These are phyloP conservation scores for Apiospora aurea DNA, from an alignment of 2,329 filamentous ascomycete genomes.

Conservation along the genomic window DNA sequence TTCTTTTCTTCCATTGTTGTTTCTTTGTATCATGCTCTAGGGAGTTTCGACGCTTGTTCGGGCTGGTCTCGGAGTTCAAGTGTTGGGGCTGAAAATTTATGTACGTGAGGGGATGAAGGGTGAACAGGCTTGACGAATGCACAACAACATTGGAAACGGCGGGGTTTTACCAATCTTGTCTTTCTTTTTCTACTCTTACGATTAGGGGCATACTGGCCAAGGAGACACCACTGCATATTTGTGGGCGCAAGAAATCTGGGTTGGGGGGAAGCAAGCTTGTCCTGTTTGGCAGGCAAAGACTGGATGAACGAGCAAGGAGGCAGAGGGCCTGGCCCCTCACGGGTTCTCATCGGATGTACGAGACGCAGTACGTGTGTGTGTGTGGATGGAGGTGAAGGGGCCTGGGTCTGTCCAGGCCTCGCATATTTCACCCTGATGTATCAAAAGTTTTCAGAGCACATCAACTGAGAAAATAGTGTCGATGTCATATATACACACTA, in stretches of 20 bases:
- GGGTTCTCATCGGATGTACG: not conserved
- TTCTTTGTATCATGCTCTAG: not conserved
- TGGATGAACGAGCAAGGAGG: not conserved
- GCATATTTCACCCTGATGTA: slow-evolving; percentile 6
- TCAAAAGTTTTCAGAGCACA: slow-evolving; percentile 7
- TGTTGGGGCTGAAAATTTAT: slow-evolving; percentile 12
- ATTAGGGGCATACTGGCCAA: slow-evolving; percentile 3
- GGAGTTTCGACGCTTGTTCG: slow-evolving; percentile 23
- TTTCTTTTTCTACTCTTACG: not conserved
- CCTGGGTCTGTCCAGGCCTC: not conserved
- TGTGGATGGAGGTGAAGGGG: not conserved
- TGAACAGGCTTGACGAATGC: not conserved
- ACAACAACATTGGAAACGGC: not conserved
- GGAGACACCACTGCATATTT: slow-evolving; percentile 15
- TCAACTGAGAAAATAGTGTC: slow-evolving; percentile 5
- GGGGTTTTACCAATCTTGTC: not conserved
- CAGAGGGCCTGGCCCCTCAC: not conserved
- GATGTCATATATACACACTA: not conserved
- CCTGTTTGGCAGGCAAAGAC: slow-evolving; percentile 1
- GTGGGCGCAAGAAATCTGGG: slow-evolving; percentile 8
- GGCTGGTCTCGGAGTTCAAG: slow-evolving; percentile 28
- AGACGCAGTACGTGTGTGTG: not conserved
- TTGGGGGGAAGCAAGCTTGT: not conserved
- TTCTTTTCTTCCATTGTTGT: slow-evolving; percentile 22
- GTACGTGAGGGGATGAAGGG: not conserved